phyloP scores from a whole-genome alignment of 225 moss, liverwort and hornwort species.

The Pseudisothecium myosuroides region DNA sequence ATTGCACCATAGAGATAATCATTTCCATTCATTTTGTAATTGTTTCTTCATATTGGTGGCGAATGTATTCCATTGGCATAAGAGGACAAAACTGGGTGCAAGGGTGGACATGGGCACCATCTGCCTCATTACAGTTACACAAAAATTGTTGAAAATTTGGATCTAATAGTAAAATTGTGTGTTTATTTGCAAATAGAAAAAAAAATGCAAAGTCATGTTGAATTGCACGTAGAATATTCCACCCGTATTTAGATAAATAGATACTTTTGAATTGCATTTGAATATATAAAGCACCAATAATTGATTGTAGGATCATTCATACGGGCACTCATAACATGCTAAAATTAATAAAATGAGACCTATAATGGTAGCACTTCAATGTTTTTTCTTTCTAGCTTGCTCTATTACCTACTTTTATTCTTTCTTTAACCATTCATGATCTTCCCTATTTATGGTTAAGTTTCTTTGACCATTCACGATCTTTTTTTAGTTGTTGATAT shows the following conservation, averaged over 20 bases:
- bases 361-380: background rate
- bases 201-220: background rate
- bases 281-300: background rate
- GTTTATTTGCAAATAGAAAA: background rate
- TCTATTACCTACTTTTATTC: background rate
- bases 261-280: background rate
- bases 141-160: background rate
- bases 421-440: background rate
- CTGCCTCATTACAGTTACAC: background rate
- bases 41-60: too few relatives aligned
- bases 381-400: background rate
- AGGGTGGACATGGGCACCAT: too few relatives aligned
- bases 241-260: background rate
- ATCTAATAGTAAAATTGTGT: background rate
- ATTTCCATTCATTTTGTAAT: accelerated
- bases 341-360: background rate
- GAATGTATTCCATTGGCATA: too few relatives aligned
- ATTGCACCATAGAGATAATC: accelerated
- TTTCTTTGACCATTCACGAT: too few relatives aligned
- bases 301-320: background rate
- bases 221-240: background rate
- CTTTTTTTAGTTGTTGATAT: background rate
- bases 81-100: background rate
- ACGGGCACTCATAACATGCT: background rate
- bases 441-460: too few relatives aligned